Evolutionary conservation across 768 basidiomycete genomes (phyloP).

Genomic region (Amanita inopinata): DNA sequence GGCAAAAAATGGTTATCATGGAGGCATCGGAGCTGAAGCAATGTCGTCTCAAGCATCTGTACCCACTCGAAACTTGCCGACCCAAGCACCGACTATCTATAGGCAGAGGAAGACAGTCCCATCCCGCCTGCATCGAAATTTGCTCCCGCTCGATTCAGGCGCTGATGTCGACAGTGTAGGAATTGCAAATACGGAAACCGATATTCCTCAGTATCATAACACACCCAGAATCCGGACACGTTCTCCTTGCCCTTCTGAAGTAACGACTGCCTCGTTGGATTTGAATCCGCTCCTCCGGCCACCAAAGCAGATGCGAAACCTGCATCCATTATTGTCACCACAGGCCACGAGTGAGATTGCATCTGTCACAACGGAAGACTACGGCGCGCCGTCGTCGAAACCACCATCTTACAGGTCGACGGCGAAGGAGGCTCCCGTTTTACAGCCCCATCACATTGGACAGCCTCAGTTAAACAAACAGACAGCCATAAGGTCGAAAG

Average conservation of each 20-base stretch:
- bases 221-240: constrained; percentile 20
- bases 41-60: not conserved
- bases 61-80: not conserved
- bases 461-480: not conserved
- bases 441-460: not conserved
- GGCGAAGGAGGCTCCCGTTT: constrained; percentile 8
- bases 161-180: constrained; percentile 12
- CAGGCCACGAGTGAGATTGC: not conserved
- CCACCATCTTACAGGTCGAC: constrained; percentile 19
- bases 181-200: not conserved
- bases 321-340: not conserved
- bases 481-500: not conserved
- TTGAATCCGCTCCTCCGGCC: constrained; percentile 10
- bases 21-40: not conserved
- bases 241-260: constrained; percentile 11
- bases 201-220: constrained; percentile 12
- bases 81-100: not conserved
- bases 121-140: not conserved
- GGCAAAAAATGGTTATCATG: constrained; percentile 12
- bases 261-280: constrained; percentile 9
- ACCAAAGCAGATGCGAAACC: constrained; percentile 5
- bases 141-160: constrained; percentile 8
- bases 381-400: constrained; percentile 12
- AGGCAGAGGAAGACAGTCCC: not conserved
- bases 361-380: constrained; percentile 13